These are phyloP conservation scores for Atalantia buxifolia DNA, from an alignment of 345 rosid species.

Conservation along the genomic window DNA sequence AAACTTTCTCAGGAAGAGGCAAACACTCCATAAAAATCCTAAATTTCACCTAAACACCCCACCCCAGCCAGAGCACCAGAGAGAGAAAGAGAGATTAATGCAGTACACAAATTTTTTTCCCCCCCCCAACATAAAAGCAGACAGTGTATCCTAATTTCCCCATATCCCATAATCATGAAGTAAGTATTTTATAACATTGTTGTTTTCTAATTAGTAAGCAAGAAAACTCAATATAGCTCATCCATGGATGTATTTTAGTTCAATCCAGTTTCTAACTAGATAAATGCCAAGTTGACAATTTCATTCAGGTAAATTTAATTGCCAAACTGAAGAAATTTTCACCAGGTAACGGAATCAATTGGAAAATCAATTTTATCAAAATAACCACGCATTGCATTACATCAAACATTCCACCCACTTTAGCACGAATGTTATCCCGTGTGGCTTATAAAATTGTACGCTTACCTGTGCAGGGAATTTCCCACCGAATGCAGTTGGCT, in stretches of 20 bases:
- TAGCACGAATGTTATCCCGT: neutral
- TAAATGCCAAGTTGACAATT: neutral
- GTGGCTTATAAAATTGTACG: neutral
- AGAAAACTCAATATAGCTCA: neutral
- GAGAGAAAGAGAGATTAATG: neutral
- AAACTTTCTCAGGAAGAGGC: conserved; percentile 31
- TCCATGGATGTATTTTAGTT: neutral
- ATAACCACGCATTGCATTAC: neutral
- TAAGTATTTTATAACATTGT: neutral
- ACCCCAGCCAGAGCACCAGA: neutral
- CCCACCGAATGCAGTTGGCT: conserved; percentile 29
- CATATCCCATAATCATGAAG: neutral
- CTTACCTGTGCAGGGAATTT: conserved; percentile 35
- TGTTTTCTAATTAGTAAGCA: neutral
- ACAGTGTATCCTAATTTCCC: neutral
- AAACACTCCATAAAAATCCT: conserved; percentile 31
- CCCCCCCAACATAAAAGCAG: neutral
- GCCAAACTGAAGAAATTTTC: neutral
- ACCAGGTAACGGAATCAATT: neutral
- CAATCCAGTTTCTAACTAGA: neutral
- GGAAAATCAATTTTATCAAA: neutral
- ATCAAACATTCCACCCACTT: neutral
- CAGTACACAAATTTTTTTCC: neutral
- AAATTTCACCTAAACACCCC: conserved; percentile 26
- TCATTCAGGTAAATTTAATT: neutral